Conservation (phyloP, 2,329 filamentous ascomycete species). For the Alternaria viburni region DNA sequence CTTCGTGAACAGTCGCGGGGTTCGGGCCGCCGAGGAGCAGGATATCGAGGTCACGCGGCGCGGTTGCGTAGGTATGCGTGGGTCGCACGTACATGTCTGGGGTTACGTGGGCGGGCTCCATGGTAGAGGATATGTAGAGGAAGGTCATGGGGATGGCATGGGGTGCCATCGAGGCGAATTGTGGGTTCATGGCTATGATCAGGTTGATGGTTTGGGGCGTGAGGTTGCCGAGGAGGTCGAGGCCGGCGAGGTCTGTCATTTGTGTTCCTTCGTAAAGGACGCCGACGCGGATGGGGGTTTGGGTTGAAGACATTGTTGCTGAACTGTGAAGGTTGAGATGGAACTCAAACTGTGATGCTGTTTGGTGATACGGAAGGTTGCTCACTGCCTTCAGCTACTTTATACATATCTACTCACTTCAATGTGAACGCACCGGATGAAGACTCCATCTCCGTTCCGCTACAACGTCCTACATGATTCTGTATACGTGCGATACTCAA, state of each 20-base stretch:
- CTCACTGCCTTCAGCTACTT: not conserved
- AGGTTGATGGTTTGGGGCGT: slow-evolving; percentile 33
- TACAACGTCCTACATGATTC: not conserved
- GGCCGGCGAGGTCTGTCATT: slow-evolving; percentile 49
- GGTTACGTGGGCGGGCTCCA: slow-evolving; percentile 41
- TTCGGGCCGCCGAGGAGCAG: slow-evolving; percentile 49
- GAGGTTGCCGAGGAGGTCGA: slow-evolving; percentile 51
- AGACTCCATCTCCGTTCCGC: not conserved
- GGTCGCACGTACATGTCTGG: slow-evolving; percentile 44
- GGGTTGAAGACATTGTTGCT: not conserved
- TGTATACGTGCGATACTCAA: not conserved
- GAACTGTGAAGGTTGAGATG: not conserved
- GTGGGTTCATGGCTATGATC: slow-evolving; percentile 16
- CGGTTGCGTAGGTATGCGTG: slow-evolving; percentile 50
- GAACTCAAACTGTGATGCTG: not conserved
- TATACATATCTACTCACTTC: not conserved
- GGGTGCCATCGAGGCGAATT: slow-evolving; percentile 16
- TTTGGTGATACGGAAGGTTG: not conserved
- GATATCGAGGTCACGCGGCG: slow-evolving; percentile 52
- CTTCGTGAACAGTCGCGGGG: slow-evolving; percentile 37
- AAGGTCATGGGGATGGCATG: slow-evolving; percentile 45
- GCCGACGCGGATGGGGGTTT: slow-evolving; percentile 47
- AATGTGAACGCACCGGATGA: not conserved
- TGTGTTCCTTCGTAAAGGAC: slow-evolving; percentile 51
- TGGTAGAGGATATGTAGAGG: slow-evolving; percentile 48